Evolutionary conservation across 441 rosid species (phyloP).

Genomic region (Brassica hybrid): DNA sequence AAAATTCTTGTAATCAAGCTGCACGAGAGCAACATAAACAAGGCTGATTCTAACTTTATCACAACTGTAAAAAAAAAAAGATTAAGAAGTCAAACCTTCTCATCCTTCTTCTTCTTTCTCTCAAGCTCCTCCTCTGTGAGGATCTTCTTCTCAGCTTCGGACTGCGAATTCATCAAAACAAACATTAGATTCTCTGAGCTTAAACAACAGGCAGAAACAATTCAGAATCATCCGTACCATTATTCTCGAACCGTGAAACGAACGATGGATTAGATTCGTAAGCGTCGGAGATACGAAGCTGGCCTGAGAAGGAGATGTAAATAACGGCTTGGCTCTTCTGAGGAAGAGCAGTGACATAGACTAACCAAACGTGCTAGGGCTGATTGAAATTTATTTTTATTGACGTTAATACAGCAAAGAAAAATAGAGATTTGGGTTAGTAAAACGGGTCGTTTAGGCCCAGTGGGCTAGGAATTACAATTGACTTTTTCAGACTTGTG

Average conservation of each 20-base stretch:
- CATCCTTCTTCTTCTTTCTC: constrained; percentile 46
- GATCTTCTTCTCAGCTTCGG: constrained; percentile 58
- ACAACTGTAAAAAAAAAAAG: not conserved
- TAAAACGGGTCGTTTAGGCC: not conserved
- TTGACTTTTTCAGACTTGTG: too few relatives aligned
- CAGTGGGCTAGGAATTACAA: too few relatives aligned
- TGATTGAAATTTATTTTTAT: not conserved
- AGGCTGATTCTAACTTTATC: not conserved
- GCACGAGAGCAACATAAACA: not conserved
- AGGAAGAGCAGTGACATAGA: constrained; percentile 41
- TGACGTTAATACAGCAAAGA: not conserved
- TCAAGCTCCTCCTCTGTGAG: constrained; percentile 70
- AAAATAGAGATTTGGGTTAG: not conserved
- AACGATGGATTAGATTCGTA: constrained; percentile 2
- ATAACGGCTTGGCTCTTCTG: constrained; percentile 38
- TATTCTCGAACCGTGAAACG: constrained; percentile 34
- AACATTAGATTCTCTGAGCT: constrained; percentile 13
- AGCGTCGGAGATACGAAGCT: constrained; percentile 18
- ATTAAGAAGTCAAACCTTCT: constrained; percentile 48
- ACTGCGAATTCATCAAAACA: constrained; percentile 42
- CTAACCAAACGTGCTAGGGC: constrained; percentile 20
- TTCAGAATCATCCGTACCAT: constrained; percentile 31
- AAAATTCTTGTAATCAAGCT: not conserved
- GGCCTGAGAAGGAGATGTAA: constrained; percentile 23
- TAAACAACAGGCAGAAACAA: not conserved